Percentiles rank a stretch among this genome's conserved stretches.
Conservation (phyloP, 495 filamentous ascomycete species). For the Beverwykella pulmonaria region DNA sequence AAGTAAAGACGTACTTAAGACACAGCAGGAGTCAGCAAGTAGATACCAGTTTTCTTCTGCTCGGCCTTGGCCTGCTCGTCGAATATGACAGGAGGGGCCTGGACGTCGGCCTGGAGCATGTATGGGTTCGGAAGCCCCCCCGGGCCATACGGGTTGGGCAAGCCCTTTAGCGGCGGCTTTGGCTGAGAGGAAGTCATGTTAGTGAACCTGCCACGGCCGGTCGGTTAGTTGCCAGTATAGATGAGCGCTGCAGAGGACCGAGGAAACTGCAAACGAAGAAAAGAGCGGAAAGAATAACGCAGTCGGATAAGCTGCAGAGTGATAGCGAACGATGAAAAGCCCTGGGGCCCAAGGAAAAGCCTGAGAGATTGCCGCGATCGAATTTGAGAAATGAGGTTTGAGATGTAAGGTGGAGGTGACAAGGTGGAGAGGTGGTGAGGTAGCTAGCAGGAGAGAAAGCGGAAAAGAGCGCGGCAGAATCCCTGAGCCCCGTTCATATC, state of each 20-base stretch:
- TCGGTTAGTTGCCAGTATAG: neutral
- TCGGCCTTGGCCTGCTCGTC: conserved; percentile 9
- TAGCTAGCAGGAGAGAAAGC: neutral
- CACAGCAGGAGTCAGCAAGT: neutral
- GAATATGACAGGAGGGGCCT: neutral
- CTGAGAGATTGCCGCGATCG: too few species aligned
- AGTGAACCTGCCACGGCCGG: neutral
- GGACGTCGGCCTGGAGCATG: neutral
- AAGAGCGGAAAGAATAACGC: neutral
- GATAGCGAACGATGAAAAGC: neutral
- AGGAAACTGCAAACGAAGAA: neutral
- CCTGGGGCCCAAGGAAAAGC: too few species aligned
- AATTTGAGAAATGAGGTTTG: too few species aligned
- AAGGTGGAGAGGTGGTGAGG: neutral
- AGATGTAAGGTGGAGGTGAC: neutral
- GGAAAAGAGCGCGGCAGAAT: neutral
- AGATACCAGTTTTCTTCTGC: conserved; percentile 16
- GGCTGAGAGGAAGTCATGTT: neutral
- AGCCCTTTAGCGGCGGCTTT: neutral
- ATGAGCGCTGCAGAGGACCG: neutral
- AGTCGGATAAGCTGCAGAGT: neutral
- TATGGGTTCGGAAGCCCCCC: neutral
- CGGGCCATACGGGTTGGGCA: neutral
- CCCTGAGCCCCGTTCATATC: neutral
- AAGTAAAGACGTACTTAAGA: neutral